Percentiles rank a stretch among this genome's conserved stretches.
Conservation (phyloP, 140 eudicot species). For the Stevia rebaudiana region DNA sequence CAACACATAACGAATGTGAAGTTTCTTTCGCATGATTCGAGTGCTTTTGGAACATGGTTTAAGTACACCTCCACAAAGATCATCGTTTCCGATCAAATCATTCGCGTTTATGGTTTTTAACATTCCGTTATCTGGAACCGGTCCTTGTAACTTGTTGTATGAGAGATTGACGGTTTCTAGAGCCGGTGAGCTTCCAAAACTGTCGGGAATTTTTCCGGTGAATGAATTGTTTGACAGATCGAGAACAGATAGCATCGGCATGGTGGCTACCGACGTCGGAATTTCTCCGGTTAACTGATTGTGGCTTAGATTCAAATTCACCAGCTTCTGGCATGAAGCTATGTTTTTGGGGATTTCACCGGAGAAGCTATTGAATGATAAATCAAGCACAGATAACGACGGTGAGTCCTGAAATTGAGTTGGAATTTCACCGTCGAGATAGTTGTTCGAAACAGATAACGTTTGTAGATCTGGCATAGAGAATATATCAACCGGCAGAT, state of each 20-base stretch:
- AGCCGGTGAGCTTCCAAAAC: conserved; percentile 65
- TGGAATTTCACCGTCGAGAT: conserved; percentile 53
- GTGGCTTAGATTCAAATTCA: conserved; percentile 49
- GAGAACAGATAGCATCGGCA: conserved; percentile 66
- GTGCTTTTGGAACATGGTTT: conserved; percentile 38
- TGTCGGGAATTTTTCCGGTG: conserved; percentile 55
- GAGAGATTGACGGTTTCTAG: conserved; percentile 70
- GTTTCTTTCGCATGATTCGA: conserved; percentile 17
- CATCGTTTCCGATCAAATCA: conserved; percentile 49
- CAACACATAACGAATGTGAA: conserved; percentile 28
- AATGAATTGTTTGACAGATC: conserved; percentile 77
- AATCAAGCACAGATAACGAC: conserved; percentile 65
- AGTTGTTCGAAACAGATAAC: conserved; percentile 55
- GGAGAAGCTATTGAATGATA: conserved; percentile 54
- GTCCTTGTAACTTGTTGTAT: conserved; percentile 76
- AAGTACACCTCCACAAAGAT: conserved; percentile 62
- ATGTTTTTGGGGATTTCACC: conserved; percentile 60
- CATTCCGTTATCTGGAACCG: conserved; percentile 71
- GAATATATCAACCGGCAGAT: conserved; percentile 52
- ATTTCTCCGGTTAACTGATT: conserved; percentile 67
- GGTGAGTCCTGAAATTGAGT: conserved; percentile 68
- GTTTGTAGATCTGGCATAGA: conserved; percentile 62
- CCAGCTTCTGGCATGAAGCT: conserved; percentile 70
- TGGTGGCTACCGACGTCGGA: conserved; percentile 48
- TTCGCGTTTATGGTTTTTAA: conserved; percentile 42